phyloP scores from a whole-genome alignment of 2,329 filamentous ascomycete genomes.

The Teratosphaeria epicoccoides region DNA sequence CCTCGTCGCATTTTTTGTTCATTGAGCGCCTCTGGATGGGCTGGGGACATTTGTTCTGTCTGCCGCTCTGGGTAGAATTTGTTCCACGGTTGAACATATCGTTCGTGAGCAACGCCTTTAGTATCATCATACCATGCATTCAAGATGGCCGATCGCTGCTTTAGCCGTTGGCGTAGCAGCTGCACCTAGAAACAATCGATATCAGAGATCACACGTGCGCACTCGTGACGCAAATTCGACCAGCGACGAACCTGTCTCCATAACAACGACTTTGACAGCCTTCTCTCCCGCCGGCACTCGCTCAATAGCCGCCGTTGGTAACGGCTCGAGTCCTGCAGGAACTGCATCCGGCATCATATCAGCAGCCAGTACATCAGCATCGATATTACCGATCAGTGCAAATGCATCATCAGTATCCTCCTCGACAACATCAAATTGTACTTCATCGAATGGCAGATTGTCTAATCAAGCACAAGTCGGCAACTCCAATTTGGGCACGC shows the following conservation, averaged over 20 bases:
- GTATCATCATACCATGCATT: slow-evolving; percentile 5
- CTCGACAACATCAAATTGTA: background rate
- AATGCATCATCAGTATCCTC: background rate
- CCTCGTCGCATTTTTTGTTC: background rate
- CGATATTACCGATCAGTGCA: background rate
- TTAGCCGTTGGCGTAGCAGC: slow-evolving; percentile 4
- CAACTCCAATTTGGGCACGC: slow-evolving; percentile 13
- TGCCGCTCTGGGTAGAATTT: background rate
- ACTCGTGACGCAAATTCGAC: background rate
- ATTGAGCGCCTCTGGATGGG: background rate
- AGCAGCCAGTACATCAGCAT: background rate
- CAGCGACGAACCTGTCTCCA: background rate
- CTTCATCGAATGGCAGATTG: slow-evolving; percentile 3
- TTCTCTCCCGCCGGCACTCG: background rate
- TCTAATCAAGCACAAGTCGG: slow-evolving; percentile 18
- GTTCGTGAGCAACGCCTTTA: background rate
- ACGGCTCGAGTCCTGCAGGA: background rate
- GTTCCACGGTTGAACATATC: background rate
- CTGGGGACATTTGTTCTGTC: background rate
- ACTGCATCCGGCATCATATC: background rate
- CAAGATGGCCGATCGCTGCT: slow-evolving; percentile 3
- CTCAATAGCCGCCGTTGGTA: background rate
- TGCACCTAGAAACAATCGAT: background rate
- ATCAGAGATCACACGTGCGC: background rate
- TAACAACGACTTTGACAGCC: background rate